Conservation (phyloP, 371 early-diverging fungal species). For the Mortierella sp. region DNA sequence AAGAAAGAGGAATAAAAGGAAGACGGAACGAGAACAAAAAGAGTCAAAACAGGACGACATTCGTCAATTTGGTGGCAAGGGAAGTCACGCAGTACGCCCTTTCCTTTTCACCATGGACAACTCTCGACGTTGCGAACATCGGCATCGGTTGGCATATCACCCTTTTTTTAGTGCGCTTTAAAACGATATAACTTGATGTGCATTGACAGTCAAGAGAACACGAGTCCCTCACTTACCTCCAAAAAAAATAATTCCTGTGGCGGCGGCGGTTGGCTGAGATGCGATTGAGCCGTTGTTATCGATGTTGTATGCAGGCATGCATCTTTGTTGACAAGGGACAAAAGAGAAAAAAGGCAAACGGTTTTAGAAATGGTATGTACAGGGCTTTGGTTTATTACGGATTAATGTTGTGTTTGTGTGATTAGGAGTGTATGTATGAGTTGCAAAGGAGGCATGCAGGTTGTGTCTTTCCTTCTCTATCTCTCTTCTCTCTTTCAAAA, state of each 20-base stretch:
- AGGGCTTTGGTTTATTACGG: conserved; percentile 10
- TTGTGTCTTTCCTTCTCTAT: conserved; percentile 7
- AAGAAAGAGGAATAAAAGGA: background rate
- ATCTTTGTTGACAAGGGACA: background rate
- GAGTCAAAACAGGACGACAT: background rate
- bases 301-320: background rate
- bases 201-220: too few relatives aligned
- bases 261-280: background rate
- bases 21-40: background rate
- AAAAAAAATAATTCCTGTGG: background rate
- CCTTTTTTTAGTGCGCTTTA: too few relatives aligned
- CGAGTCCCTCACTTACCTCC: too few relatives aligned
- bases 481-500: background rate
- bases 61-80: too few relatives aligned
- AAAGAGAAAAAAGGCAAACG: background rate
- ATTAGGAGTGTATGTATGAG: conserved; percentile 17
- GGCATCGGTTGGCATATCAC: too few relatives aligned
- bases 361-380: conserved; percentile 7
- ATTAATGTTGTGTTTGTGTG: background rate
- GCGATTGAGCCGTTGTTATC: background rate
- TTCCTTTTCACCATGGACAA: too few relatives aligned
- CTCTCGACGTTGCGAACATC: too few relatives aligned
- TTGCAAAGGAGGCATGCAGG: background rate
- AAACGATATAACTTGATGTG: too few relatives aligned
- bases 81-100: too few relatives aligned